A percentile compares a stretch with the other conserved stretches of the same genome.
phyloP scores from a whole-genome alignment of 2,329 filamentous ascomycete genomes.

The Zymoseptoria brevis region DNA sequence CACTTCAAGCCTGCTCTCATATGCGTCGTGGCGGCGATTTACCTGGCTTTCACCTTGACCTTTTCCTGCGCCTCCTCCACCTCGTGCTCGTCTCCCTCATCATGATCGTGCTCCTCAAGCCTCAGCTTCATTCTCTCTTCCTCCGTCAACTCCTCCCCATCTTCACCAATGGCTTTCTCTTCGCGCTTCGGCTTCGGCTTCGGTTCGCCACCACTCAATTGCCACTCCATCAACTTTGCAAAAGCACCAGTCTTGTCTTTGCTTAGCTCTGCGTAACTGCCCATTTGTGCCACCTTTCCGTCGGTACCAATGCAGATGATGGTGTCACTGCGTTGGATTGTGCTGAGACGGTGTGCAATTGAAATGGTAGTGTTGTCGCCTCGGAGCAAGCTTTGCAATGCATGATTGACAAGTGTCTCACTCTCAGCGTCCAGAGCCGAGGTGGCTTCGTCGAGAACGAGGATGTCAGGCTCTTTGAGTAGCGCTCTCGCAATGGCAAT shows the following conservation, averaged over 20 bases:
- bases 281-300: conserved; percentile 84
- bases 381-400: conserved; percentile 68
- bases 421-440: conserved; percentile 94
- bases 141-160: conserved; percentile 13
- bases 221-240: conserved; percentile 96
- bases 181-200: conserved; percentile 14
- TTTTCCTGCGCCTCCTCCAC: conserved; percentile 31
- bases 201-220: conserved; percentile 67
- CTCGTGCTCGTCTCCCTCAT: conserved; percentile 17
- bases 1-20: conserved; percentile 19
- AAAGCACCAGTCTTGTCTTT: conserved; percentile 72
- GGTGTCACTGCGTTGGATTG: conserved; percentile 89
- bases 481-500: conserved; percentile 94
- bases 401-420: conserved; percentile 91
- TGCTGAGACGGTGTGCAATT: conserved; percentile 90
- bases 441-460: conserved; percentile 92
- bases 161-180: not conserved
- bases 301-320: conserved; percentile 87
- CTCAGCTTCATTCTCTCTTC: conserved; percentile 44
- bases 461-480: conserved; percentile 90
- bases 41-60: conserved; percentile 22
- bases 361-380: conserved; percentile 95
- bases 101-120: conserved; percentile 30
- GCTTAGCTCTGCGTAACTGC: conserved; percentile 71
- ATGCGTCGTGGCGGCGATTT: conserved; percentile 21